Evolutionary conservation across 495 filamentous ascomycete genomes (phyloP), one percentile per base, ranked within the genome.

Genomic region (Opeltia flavorubescens): DNA sequence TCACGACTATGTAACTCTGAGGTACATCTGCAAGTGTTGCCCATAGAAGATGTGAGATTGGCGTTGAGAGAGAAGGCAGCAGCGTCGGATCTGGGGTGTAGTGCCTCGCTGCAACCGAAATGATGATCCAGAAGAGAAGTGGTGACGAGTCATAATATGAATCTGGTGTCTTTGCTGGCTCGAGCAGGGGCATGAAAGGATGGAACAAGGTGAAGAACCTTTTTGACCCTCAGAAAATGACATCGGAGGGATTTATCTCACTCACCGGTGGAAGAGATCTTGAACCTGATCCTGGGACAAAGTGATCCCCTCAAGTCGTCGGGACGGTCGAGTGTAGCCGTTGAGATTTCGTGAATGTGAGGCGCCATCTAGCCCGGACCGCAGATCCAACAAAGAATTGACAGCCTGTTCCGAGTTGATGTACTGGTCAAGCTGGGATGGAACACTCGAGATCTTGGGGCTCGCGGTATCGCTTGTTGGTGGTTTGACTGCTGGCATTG

Each of bases 321-420:
- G 74, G 13, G 31, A 34, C 21, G 29, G 41, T 38, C 46, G 24
- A 17, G 70, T 51, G 45, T 66, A 65, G 17, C 58, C 58, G 23
- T 55, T 68, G 15, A 67, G 66, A 49, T 64, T 71, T 30, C 68
- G 58, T 56, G 71, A 55, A 41, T 65, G 73, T 25, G 53, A 64
- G 29, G 45, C 30, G 17, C 63, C 57, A 45, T 77, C 74, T 23
- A 66, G 69, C 12, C 76, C 76, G 5, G 72, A 75, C 23, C 72
- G 67, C 23, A 94, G 66, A 61, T 89, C 84, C 46, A 94, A 66
- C 31, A 94, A 67, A 12, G 83, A 87, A 17, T 83, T 85, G 33
- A 87, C 84, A 24, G 84, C 86, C 63, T 88, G 84, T 57, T 91
- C 82, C 2, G 84, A 84, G 7, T 81, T 83, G 79, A 89, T 85